Percentiles rank a stretch among this genome's conserved stretches.
phyloP scores from a whole-genome alignment of 2,329 filamentous ascomycete genomes.

The Aspergillus phoenicis region DNA sequence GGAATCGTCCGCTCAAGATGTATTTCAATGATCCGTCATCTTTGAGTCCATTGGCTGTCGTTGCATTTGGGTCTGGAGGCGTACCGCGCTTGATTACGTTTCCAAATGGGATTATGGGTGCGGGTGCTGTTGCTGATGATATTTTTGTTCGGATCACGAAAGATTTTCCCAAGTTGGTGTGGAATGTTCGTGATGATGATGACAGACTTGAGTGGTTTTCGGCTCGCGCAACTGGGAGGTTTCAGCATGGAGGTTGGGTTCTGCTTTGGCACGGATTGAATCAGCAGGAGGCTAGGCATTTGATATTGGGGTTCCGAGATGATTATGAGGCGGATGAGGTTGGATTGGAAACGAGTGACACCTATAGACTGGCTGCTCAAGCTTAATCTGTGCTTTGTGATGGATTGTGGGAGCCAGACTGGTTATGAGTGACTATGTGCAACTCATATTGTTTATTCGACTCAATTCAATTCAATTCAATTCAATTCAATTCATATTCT shows the following conservation, averaged over 20 bases:
- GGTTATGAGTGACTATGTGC: too few species aligned
- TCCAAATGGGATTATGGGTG: conserved; percentile 87
- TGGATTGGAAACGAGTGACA: too few species aligned
- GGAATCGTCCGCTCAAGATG: conserved; percentile 78
- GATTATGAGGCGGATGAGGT: too few species aligned
- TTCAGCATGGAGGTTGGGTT: conserved; percentile 81
- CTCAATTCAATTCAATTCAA: too few species aligned
- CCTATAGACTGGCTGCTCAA: neutral
- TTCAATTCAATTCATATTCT: too few species aligned
- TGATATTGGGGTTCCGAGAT: conserved; percentile 82
- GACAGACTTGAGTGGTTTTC: conserved; percentile 99
- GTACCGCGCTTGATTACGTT: conserved; percentile 85
- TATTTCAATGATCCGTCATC: conserved; percentile 78
- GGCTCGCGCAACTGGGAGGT: conserved; percentile 90
- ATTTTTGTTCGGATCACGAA: conserved; percentile 92
- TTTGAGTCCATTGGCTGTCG: conserved; percentile 89
- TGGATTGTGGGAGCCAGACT: too few species aligned
- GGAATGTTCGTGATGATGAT: conserved; percentile 92
- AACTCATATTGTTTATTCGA: too few species aligned
- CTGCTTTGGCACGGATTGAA: conserved; percentile 95
- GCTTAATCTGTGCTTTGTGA: too few species aligned
- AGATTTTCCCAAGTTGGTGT: conserved; percentile 85
- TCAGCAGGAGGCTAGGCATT: conserved; percentile 74
- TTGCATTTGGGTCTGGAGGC: conserved; percentile 65
- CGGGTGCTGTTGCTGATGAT: conserved; percentile 81